These are phyloP conservation scores for Dittrichia graveolens DNA, from an alignment of 129 eudicot genomes.

Conservation along the genomic window DNA sequence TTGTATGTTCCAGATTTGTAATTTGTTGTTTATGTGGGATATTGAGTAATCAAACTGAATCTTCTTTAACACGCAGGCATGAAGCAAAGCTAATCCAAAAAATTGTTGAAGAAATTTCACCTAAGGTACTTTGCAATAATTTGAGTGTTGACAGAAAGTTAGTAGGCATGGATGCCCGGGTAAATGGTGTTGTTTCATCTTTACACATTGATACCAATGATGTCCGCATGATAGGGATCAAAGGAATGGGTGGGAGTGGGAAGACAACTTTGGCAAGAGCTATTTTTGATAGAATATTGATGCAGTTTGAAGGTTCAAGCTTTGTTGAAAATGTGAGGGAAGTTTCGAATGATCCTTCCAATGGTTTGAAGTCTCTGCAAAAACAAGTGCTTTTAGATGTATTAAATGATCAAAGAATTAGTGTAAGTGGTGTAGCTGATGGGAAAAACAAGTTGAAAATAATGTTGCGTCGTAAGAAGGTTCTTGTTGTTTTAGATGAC, in stretches of 20 bases:
- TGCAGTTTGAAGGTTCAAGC: not conserved
- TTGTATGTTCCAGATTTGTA: not conserved
- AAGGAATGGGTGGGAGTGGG: conserved; percentile 21
- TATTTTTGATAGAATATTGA: not conserved
- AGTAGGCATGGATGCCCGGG: conserved; percentile 23
- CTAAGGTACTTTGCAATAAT: not conserved
- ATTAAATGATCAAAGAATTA: not conserved
- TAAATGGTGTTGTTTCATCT: not conserved
- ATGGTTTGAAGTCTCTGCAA: not conserved
- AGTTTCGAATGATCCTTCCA: not conserved
- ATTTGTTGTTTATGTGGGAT: conserved; percentile 1
- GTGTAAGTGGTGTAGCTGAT: too few relatives aligned
- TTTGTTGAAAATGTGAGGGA: too few relatives aligned
- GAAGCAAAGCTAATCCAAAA: not conserved
- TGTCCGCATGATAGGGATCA: conserved; percentile 21
- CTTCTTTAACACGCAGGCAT: not conserved
- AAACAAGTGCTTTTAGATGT: conserved; percentile 1
- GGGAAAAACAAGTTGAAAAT: too few relatives aligned
- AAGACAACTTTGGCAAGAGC: conserved; percentile 7
- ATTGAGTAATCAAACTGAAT: not conserved
- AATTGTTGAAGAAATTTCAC: not conserved
- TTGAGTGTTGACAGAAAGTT: not conserved
- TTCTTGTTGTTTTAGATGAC: conserved; percentile 23
- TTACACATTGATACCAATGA: not conserved
- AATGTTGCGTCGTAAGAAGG: not conserved